These are phyloP conservation scores for Colletotrichum chlorophyti DNA, from an alignment of 2,329 filamentous ascomycete genomes.

Conservation along the genomic window DNA sequence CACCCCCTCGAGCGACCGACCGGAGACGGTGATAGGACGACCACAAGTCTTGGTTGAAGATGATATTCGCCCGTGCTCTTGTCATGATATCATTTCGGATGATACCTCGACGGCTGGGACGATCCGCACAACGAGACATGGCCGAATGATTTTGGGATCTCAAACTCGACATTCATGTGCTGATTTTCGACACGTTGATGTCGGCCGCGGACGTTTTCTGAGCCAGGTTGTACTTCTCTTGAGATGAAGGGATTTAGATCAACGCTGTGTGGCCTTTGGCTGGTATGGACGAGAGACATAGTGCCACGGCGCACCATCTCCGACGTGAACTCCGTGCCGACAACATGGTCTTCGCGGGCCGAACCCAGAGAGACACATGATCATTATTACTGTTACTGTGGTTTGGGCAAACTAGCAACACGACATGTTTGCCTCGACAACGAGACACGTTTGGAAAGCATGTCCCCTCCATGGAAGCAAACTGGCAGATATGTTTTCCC, in stretches of 20 bases:
- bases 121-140: not conserved
- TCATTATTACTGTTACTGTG: not conserved
- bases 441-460: constrained; percentile 1
- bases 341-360: not conserved
- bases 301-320: constrained; percentile 11
- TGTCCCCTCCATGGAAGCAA: not conserved
- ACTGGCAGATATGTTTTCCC: too few relatives aligned
- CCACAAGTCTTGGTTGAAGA: not conserved
- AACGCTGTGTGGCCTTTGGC: constrained; percentile 5
- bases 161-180: constrained; percentile 2
- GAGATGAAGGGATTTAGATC: constrained; percentile 19
- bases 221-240: not conserved
- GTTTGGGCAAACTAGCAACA: constrained; percentile 1
- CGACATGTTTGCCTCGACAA: constrained; percentile 6
- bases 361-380: not conserved
- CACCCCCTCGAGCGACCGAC: not conserved
- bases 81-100: constrained; percentile 16
- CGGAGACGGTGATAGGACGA: not conserved
- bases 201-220: not conserved
- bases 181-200: not conserved
- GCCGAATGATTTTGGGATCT: not conserved
- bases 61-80: not conserved
- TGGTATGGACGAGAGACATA: constrained; percentile 24
- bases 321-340: not conserved
- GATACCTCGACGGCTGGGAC: constrained; percentile 12